A percentile compares a stretch with the other conserved stretches of the same genome.
Conservation (phyloP, 257 asterid genomes). For the Solanum lignicaule region DNA sequence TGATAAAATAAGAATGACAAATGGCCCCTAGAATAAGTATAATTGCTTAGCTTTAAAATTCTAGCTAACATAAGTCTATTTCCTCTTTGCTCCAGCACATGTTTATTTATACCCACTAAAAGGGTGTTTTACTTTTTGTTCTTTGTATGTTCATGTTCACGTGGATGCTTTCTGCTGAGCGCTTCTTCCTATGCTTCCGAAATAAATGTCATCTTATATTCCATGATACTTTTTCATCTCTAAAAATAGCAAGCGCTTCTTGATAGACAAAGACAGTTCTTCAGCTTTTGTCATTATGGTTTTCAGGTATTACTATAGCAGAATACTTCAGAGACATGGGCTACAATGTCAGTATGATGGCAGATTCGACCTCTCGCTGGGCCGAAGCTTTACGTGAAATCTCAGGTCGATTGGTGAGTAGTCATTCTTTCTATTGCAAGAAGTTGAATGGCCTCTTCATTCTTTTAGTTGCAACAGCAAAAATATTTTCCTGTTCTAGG, state of each 20-base stretch:
- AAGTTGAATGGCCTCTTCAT: not conserved
- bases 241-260: not conserved
- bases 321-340: conserved; percentile 99
- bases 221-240: not conserved
- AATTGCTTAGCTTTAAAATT: not conserved
- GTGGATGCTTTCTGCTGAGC: not conserved
- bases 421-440: not conserved
- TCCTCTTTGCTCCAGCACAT: not conserved
- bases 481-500: not conserved
- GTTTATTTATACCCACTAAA: not conserved
- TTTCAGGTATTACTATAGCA: conserved; percentile 92
- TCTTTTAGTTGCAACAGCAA: not conserved
- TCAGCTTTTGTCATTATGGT: conserved; percentile 6
- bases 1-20: not conserved
- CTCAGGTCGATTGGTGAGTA: conserved; percentile 95
- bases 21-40: not conserved
- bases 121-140: not conserved
- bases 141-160: not conserved
- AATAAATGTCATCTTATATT: not conserved
- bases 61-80: not conserved
- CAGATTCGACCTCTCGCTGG: conserved; percentile 99
- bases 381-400: conserved; percentile 99
- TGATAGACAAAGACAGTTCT: not conserved
- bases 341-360: conserved; percentile 99
- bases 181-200: not conserved